phyloP scores from a whole-genome alignment of 2,329 filamentous ascomycete species.

The Fusarium hainanense region DNA sequence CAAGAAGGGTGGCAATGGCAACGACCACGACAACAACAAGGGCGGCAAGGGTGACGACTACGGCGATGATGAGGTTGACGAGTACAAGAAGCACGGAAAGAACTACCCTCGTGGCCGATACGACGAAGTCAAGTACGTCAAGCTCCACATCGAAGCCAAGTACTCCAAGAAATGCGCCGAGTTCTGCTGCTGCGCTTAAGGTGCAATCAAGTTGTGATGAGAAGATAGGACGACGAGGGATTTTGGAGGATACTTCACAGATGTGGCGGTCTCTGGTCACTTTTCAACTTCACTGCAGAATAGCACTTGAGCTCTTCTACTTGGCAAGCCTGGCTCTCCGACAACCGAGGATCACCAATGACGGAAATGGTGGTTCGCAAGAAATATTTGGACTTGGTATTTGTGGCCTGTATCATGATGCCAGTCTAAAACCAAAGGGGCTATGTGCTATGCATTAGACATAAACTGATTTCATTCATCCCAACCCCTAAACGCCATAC shows the following conservation, averaged over 20 bases:
- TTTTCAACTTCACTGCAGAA: background rate
- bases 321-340: background rate
- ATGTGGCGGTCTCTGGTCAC: slow-evolving; percentile 2
- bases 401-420: slow-evolving; percentile 20
- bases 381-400: slow-evolving; percentile 61
- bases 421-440: slow-evolving; percentile 33
- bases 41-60: background rate
- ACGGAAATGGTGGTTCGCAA: slow-evolving; percentile 23
- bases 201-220: background rate
- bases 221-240: background rate
- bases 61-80: background rate
- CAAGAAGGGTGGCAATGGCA: background rate
- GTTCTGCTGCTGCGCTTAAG: slow-evolving; percentile 30
- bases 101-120: background rate
- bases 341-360: background rate
- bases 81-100: background rate
- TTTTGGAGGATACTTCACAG: background rate
- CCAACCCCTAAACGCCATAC: slow-evolving; percentile 41
- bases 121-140: slow-evolving; percentile 19
- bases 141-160: slow-evolving; percentile 22
- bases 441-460: slow-evolving; percentile 33
- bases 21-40: background rate
- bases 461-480: slow-evolving; percentile 31
- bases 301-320: background rate
- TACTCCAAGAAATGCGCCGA: slow-evolving; percentile 24